Evolutionary conservation across 2,329 filamentous ascomycete species (phyloP), one percentile per base, ranked within the genome.

Genomic region (Massarina eburnea): DNA sequence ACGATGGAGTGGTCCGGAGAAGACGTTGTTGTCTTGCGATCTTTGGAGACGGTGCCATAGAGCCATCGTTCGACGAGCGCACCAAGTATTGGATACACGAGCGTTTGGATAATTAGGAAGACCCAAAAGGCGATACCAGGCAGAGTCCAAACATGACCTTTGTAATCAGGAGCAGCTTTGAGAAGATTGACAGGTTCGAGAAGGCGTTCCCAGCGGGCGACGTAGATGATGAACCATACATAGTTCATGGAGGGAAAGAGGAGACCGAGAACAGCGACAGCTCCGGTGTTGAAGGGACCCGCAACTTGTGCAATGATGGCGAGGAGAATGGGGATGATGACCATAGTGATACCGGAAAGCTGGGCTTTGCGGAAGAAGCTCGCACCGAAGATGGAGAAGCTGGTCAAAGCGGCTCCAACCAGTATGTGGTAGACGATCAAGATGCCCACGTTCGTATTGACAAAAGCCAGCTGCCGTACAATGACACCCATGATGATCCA

Each of bases 211-310:
- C 83, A 96, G 33, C 88, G 83, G 10, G 91, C 88, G 68, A 91
- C 80, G 51, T 85, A 80, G 15, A 88, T 83, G 15, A 88, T 84
- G 63, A 92, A 94, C 66, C 85, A 91, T 12, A 92, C 86, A 62
- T 90, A 96, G 58, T 90, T 91, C 76, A 91, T 95, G 0, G 91
- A 88, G 0, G 89, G 82, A 64, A 96, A 96, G 0, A 96, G 69
- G 12, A 95, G 64, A 49, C 86, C 86, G 10, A 95, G 75, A 3
- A 89, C 73, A 5, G 80, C 78, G 3, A 92, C 87, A 1, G 83
- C 78, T 1, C 74, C 83, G 1, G 84, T 88, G 8, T 72, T 75
- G 3, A 83, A 82, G 1, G 76, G 77, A 0, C 80, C 83, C 15
- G 89, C 74, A 14, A 89, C 82, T 68, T 96, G 91, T 0, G 90